Evolutionary conservation across 2,329 filamentous ascomycete genomes (phyloP).

Genomic region (Fusarium ambrosium): DNA sequence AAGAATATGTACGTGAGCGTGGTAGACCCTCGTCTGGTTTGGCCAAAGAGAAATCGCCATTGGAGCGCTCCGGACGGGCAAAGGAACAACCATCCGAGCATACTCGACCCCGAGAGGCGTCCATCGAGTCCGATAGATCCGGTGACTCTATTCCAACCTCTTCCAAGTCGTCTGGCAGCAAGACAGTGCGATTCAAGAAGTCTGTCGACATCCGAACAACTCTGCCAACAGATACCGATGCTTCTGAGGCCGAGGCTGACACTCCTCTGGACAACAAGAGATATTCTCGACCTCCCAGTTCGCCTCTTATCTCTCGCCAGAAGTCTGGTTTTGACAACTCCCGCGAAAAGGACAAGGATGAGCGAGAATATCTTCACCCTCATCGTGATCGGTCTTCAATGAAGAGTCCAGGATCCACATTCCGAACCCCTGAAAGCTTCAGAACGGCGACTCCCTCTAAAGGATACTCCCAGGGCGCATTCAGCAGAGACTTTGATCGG

Average conservation of each 20-base stretch:
- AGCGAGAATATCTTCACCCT: constrained; percentile 19
- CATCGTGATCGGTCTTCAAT: constrained; percentile 14
- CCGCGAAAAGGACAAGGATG: background rate
- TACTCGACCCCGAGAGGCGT: constrained; percentile 18
- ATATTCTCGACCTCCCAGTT: constrained; percentile 14
- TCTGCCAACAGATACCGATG: constrained; percentile 23
- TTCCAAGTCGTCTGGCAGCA: constrained; percentile 41
- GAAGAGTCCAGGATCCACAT: constrained; percentile 1
- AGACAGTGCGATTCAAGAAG: constrained; percentile 46
- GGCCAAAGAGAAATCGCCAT: constrained; percentile 14
- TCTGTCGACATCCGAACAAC: constrained; percentile 37
- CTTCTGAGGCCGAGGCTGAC: constrained; percentile 28
- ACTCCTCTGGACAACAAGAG: constrained; percentile 4
- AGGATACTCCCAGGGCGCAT: constrained; percentile 42
- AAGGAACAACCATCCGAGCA: background rate
- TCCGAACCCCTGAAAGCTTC: constrained; percentile 25
- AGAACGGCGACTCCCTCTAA: constrained; percentile 18
- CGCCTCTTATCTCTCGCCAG: constrained; percentile 34
- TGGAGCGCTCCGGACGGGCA: constrained; percentile 9
- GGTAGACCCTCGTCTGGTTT: constrained; percentile 11
- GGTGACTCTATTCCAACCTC: constrained; percentile 36
- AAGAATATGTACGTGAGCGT: background rate
- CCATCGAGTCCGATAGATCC: constrained; percentile 37
- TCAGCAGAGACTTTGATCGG: constrained; percentile 38
- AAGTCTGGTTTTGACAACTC: background rate